Conservation (phyloP, 768 basidiomycete genomes). For the Infundibulicybe gibba region DNA sequence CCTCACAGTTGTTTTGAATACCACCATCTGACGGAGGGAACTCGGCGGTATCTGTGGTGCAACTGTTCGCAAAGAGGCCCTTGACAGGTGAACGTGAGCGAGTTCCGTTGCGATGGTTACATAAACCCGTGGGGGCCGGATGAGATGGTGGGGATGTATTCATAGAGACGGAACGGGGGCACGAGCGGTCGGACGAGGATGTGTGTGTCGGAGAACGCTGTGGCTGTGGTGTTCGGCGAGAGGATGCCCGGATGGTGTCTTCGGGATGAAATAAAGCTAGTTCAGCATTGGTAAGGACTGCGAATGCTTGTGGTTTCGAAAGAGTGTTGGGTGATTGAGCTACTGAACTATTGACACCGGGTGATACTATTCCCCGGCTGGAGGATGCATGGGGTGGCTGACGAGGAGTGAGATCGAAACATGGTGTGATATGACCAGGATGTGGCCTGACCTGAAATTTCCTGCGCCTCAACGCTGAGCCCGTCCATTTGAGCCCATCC, state of each 20-base stretch:
- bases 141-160: background rate
- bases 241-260: constrained; percentile 36
- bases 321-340: background rate
- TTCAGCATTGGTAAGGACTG: constrained; percentile 33
- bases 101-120: background rate
- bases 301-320: constrained; percentile 16
- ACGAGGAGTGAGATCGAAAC: background rate
- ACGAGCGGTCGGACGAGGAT: background rate
- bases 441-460: constrained; percentile 18
- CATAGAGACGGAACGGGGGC: background rate
- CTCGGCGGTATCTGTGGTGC: too few relatives aligned
- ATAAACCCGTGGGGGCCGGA: background rate
- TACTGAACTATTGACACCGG: background rate
- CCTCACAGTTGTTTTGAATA: too few relatives aligned
- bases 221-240: constrained; percentile 5
- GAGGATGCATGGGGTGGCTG: background rate
- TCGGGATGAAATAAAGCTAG: constrained; percentile 28
- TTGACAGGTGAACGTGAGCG: background rate
- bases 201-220: background rate
- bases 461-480: constrained; percentile 24
- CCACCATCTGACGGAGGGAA: too few relatives aligned
- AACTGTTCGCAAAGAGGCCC: background rate
- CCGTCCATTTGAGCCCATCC: constrained; percentile 53
- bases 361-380: background rate
- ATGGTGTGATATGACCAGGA: background rate